phyloP scores from a whole-genome alignment of 805 yeast species.

The Pichia paraexigua region DNA sequence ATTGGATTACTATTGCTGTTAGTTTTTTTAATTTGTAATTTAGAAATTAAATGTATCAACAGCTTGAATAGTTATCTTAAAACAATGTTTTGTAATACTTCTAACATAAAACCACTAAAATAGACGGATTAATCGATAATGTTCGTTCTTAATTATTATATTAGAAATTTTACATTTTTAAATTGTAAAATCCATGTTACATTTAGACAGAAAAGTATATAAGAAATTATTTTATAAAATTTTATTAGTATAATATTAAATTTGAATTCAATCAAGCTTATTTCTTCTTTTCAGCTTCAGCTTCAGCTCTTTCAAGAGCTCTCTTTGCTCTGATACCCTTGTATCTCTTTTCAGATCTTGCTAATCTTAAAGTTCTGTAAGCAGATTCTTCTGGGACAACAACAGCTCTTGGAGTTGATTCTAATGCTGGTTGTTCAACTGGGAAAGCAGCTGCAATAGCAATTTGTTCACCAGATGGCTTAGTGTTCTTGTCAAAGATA shows the following conservation, averaged over 20 bases:
- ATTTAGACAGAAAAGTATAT: not conserved
- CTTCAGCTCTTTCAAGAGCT: slow-evolving; percentile 95
- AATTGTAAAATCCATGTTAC: not conserved
- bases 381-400: slow-evolving; percentile 64
- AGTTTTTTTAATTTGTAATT: too few relatives aligned
- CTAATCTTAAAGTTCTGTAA: slow-evolving; percentile 90
- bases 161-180: not conserved
- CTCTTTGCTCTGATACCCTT: slow-evolving; percentile 97
- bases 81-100: too few relatives aligned
- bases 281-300: slow-evolving; percentile 99
- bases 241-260: not conserved
- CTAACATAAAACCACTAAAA: too few relatives aligned
- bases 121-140: too few relatives aligned
- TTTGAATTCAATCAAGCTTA: slow-evolving; percentile 32
- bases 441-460: slow-evolving; percentile 79
- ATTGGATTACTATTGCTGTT: too few relatives aligned
- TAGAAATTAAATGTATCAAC: too few relatives aligned
- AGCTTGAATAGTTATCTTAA: too few relatives aligned
- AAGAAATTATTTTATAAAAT: not conserved
- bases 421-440: slow-evolving; percentile 69
- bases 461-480: slow-evolving; percentile 74
- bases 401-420: slow-evolving; percentile 83
- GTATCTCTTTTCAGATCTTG: slow-evolving; percentile 90
- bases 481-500: slow-evolving; percentile 86
- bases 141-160: too few relatives aligned